Evolutionary conservation across 495 filamentous ascomycete genomes (phyloP), one percentile per base, ranked within the genome.

Genomic region (Neurospora sp.): DNA sequence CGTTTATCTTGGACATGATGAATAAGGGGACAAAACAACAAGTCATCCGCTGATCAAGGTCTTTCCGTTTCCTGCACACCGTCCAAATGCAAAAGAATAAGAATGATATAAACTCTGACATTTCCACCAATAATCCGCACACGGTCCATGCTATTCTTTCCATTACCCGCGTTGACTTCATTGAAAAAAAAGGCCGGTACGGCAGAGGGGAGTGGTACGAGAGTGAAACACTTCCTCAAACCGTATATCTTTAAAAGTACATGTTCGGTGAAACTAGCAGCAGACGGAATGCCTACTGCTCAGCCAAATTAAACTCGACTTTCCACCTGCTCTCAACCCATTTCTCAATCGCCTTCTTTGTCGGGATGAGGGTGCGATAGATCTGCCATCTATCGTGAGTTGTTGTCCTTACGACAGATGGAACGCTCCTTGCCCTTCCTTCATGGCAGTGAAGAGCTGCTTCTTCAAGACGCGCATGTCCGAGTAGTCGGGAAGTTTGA

Each of bases 371-470:
- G 31, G 31, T 35, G 31, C 31, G 31, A 35, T 0, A 35, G 31
- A 35, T 35, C 31, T 35, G 31, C 31, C 31, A 35, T 35, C 31
- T 35, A 35, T 35, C 31, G 31, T 35, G 31, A 35, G 31, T 41
- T 11, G 5, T 10, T 40, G 31, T 27, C 38, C 73, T 82, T 82
- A 99, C 46, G 96, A 98, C 71, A 99, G 86, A 81, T 98, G 96
- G 88, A 99, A 99, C 70, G 96, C 96, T 20, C 96, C 96, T 80
- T 98, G 96, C n/a, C 96, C 96, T 84, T 99, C 96, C 80, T 90
- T 91, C 77, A 97, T 97, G 48, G 96, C 96, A 70, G 92, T 89
- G 59, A 89, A 89, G 40, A 99, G 83, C 79, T 91, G 90, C 76
- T 89, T 85, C 71, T 86, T 89, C 79, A 99, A 87, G 44, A 92